phyloP scores from a whole-genome alignment of 805 yeast species.

The Brettanomyces anomalus region DNA sequence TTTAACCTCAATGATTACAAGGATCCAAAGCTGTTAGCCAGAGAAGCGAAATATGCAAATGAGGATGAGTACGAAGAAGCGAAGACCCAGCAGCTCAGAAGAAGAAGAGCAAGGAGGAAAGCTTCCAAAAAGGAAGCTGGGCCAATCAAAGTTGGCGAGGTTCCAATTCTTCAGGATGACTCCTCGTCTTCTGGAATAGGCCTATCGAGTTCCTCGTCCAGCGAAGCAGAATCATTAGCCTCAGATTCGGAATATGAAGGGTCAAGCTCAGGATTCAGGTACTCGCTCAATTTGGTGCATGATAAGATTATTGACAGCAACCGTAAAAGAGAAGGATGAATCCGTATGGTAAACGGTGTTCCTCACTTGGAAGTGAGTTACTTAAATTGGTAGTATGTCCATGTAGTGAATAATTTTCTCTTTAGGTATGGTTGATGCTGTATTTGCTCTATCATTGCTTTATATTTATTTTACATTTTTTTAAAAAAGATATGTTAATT shows the following conservation, averaged over 20 bases:
- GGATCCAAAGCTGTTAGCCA: constrained; percentile 15
- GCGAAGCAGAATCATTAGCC: constrained; percentile 14
- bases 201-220: constrained; percentile 21
- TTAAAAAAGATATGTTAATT: not conserved
- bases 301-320: constrained; percentile 24
- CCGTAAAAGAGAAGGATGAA: constrained; percentile 15
- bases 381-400: no score
- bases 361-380: no score
- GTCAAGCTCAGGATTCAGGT: not conserved
- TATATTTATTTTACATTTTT: no score
- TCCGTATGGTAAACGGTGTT: no score
- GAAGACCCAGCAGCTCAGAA: constrained; percentile 38
- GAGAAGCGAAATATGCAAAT: constrained; percentile 13
- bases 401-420: no score
- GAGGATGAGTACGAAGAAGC: constrained; percentile 43
- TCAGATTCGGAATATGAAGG: constrained; percentile 8
- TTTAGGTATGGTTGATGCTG: no score
- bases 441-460: no score
- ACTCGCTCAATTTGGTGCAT: constrained; percentile 11
- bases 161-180: constrained; percentile 48
- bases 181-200: constrained; percentile 23
- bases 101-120: constrained; percentile 28
- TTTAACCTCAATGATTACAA: constrained; percentile 50
- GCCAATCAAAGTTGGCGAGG: constrained; percentile 35
- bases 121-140: constrained; percentile 16